A percentile compares a stretch with the other conserved stretches of the same genome.
phyloP scores from a whole-genome alignment of 2,329 filamentous ascomycete species.

The Emmonsia crescens region DNA sequence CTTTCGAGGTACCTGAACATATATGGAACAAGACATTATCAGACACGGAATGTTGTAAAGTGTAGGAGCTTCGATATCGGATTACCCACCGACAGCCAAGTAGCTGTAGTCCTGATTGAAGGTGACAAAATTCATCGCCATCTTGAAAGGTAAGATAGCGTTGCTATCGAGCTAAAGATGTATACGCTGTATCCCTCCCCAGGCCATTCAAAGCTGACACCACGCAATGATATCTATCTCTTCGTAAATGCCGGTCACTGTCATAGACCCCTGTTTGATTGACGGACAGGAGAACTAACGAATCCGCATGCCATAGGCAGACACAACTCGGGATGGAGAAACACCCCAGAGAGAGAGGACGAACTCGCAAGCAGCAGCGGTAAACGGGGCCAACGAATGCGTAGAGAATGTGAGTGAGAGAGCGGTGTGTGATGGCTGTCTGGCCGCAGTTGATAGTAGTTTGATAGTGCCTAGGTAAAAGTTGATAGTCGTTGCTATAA shows the following conservation, averaged over 20 bases:
- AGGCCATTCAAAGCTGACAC: neutral
- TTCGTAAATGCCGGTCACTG: neutral
- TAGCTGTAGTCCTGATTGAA: constrained; percentile 99
- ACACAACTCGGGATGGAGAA: neutral
- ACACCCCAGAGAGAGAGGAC: neutral
- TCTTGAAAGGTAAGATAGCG: constrained; percentile 28
- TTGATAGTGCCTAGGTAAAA: too few species aligned
- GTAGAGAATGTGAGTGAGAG: neutral
- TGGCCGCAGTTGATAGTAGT: neutral
- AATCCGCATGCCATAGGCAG: neutral
- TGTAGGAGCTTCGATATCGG: neutral
- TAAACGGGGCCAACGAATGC: neutral
- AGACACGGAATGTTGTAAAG: neutral
- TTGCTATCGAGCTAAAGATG: neutral
- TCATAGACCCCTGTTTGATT: neutral
- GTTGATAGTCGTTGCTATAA: neutral
- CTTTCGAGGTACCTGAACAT: constrained; percentile 67
- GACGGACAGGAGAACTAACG: neutral
- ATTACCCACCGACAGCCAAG: constrained; percentile 71
- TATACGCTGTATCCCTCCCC: neutral
- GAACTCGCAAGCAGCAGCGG: neutral
- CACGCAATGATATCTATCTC: neutral
- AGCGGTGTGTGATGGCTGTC: neutral
- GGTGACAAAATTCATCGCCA: constrained; percentile 92
- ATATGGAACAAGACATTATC: constrained; percentile 1